Percentiles rank a stretch among this genome's conserved stretches.
Conservation (phyloP, 148 eudicot species). For the Fallopia convolvulus region DNA sequence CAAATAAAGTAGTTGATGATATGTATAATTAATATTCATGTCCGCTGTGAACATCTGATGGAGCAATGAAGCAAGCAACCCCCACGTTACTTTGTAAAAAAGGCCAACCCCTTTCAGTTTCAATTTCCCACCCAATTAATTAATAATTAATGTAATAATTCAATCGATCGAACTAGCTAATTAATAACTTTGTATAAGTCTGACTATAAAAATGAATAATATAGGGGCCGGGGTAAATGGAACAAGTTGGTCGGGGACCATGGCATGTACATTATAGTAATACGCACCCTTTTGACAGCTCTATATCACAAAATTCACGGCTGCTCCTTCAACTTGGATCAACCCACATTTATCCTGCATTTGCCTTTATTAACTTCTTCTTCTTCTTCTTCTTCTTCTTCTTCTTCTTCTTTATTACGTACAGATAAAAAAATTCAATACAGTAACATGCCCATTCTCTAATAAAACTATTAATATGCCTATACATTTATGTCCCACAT, state of each 20-base stretch:
- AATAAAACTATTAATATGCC: background rate
- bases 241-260: slow-evolving; percentile 7
- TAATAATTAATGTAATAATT: background rate
- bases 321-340: background rate
- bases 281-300: background rate
- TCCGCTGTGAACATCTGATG: background rate
- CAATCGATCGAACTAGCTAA: background rate
- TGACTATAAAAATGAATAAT: background rate
- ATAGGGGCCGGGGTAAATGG: background rate
- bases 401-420: background rate
- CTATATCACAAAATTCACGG: background rate
- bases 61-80: background rate
- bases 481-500: background rate
- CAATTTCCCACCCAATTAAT: background rate
- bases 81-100: slow-evolving; percentile 4
- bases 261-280: background rate
- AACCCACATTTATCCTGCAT: background rate
- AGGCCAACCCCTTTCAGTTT: background rate
- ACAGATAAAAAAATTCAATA: background rate
- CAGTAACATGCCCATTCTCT: background rate
- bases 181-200: background rate
- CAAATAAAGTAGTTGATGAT: background rate
- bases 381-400: background rate
- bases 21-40: background rate
- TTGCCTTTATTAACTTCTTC: background rate